Evolutionary conservation across 2,329 filamentous ascomycete genomes (phyloP), one percentile per base, ranked within the genome.

Genomic region (Fusarium sp.): DNA sequence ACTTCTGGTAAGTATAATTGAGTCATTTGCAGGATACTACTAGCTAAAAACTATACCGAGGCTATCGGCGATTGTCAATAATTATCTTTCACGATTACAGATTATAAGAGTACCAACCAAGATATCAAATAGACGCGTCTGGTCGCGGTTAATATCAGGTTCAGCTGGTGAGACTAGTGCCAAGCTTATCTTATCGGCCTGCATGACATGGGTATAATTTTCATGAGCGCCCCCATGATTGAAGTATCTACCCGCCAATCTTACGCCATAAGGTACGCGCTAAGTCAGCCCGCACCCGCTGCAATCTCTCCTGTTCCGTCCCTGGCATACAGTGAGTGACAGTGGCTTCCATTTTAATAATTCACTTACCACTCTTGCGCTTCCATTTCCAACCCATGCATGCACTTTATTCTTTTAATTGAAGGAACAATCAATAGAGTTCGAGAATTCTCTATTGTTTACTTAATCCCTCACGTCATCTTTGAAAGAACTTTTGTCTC

Each of bases 111-210:
- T 26, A 27, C 8, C 9, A 52, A 23, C 15, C 18, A 52, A 52
- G 7, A 11, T 27, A 10, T 20, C 23, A 26, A 17, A n/a, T n/a
- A 38, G 32, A 45, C 38, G 40, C 26, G 40, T 35, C 13, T 32
- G 35, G 26, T 46, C 45, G 35, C 23, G 38, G 40, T 66, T 53
- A 38, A 46, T 23, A 20, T 20, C 27, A 50, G 27, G 23, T 35
- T 30, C 20, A 32, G 33, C 33, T 46, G 32, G 20, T 50, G 48
- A 26, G 20, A 50, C 32, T 48, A 48, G 48, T 15, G 32, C 26
- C 20, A 50, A 26, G 40, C 61, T 37, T 73, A 73, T 72, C 70
- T 73, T 73, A 73, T 72, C 70, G 66, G 30, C 49, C 38, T 73
- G 69, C 65, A 70, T 71, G 55, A 40, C 59, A 57, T 44, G 64